Conservation (phyloP, 1,139 yeast genomes). For the Kazachstania sp. region DNA sequence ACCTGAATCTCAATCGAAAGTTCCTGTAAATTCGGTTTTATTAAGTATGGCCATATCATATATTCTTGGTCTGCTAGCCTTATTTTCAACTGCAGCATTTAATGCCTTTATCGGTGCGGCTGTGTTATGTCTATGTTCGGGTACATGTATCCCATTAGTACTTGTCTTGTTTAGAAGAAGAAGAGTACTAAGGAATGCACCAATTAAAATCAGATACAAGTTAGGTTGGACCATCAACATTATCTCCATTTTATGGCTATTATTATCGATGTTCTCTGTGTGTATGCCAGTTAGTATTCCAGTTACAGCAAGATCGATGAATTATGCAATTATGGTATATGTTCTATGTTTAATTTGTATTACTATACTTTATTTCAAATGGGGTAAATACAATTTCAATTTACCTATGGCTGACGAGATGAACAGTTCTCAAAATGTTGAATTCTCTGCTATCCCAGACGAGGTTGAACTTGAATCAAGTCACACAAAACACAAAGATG, state of each 20-base stretch:
- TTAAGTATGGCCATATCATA: constrained; percentile 62
- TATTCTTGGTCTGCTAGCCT: constrained; percentile 52
- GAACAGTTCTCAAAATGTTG: background rate
- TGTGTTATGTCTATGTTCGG: constrained; percentile 64
- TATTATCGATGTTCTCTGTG: constrained; percentile 51
- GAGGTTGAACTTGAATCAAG: background rate
- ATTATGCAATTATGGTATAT: constrained; percentile 63
- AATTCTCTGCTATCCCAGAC: background rate
- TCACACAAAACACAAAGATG: background rate
- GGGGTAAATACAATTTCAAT: constrained; percentile 55
- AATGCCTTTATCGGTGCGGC: constrained; percentile 82
- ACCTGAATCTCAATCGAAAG: constrained; percentile 43
- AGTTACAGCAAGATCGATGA: constrained; percentile 56
- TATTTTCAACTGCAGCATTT: constrained; percentile 67
- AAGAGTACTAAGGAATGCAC: constrained; percentile 57
- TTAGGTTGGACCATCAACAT: constrained; percentile 60
- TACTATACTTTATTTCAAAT: constrained; percentile 42
- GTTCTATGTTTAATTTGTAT: constrained; percentile 41
- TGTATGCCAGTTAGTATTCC: constrained; percentile 71
- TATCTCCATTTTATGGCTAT: constrained; percentile 52
- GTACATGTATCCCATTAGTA: constrained; percentile 69
- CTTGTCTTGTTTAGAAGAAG: constrained; percentile 56
- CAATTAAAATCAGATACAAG: constrained; percentile 51
- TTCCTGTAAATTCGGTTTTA: constrained; percentile 66
- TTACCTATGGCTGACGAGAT: constrained; percentile 40